These are phyloP conservation scores for Diplodia mutila DNA, from an alignment of 2,329 filamentous ascomycete species.

Conservation along the genomic window DNA sequence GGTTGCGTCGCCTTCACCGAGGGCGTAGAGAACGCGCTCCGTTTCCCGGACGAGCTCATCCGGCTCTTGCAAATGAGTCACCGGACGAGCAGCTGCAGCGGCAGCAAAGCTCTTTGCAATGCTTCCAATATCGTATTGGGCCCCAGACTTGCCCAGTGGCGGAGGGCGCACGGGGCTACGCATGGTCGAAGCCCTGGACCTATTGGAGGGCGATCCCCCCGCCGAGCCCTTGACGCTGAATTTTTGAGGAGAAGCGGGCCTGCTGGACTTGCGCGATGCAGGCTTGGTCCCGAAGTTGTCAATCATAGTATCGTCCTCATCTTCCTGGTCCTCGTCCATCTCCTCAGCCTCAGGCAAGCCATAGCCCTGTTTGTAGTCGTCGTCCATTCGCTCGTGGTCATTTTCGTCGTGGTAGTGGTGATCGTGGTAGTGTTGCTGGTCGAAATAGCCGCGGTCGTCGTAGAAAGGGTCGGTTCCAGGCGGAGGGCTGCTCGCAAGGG, in stretches of 20 bases:
- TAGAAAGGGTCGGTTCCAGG: constrained; percentile 32
- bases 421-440: constrained; percentile 33
- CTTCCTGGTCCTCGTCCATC: constrained; percentile 35
- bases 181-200: constrained; percentile 33
- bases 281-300: constrained; percentile 25
- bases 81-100: constrained; percentile 50
- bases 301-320: constrained; percentile 44
- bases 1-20: constrained; percentile 41
- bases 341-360: constrained; percentile 26
- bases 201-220: constrained; percentile 29
- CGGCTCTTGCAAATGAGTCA: constrained; percentile 66
- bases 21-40: constrained; percentile 65
- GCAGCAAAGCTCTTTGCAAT: constrained; percentile 63
- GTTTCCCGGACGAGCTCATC: constrained; percentile 74
- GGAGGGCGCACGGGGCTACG: constrained; percentile 23
- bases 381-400: constrained; percentile 34
- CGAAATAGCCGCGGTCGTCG: constrained; percentile 25
- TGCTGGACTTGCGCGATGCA: constrained; percentile 21
- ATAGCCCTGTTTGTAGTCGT: constrained; percentile 17
- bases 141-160: constrained; percentile 36
- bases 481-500: constrained; percentile 37
- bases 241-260: constrained; percentile 33
- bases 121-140: constrained; percentile 66
- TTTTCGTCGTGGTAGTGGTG: constrained; percentile 34
- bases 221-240: constrained; percentile 45